Conservation (phyloP, 2,329 filamentous ascomycete species). For the Pyrenochaeta sp. region DNA sequence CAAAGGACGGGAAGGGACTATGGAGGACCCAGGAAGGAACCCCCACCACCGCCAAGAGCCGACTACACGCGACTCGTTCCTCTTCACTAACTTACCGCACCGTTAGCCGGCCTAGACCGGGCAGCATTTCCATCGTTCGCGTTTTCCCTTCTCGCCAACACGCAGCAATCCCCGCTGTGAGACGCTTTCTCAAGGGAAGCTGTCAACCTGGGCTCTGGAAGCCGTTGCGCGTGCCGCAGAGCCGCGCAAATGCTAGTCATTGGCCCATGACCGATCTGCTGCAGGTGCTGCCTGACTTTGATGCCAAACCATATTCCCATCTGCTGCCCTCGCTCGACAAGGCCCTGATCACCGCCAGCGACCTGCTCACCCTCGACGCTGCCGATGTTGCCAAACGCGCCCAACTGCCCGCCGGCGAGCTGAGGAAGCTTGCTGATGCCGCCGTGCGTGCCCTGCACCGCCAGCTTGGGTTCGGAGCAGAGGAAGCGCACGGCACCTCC, state of each 20-base stretch:
- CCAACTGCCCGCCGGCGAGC: constrained; percentile 79
- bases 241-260: constrained; percentile 41
- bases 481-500: constrained; percentile 24
- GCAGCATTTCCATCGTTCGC: background rate
- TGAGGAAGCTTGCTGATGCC: constrained; percentile 75
- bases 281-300: constrained; percentile 81
- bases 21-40: too few species aligned
- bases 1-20: too few species aligned
- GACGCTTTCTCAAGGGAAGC: background rate
- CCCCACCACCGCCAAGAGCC: too few species aligned
- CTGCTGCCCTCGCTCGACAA: constrained; percentile 83
- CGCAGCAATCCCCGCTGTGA: too few species aligned
- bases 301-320: constrained; percentile 73
- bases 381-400: constrained; percentile 87
- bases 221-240: constrained; percentile 37
- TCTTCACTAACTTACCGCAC: too few species aligned
- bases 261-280: constrained; percentile 82
- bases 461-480: constrained; percentile 61
- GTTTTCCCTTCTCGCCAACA: background rate
- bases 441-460: constrained; percentile 73
- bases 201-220: background rate
- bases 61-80: too few species aligned
- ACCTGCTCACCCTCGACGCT: constrained; percentile 84
- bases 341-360: constrained; percentile 77
- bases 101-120: background rate